Conservation (phyloP, 805 yeast species). For the Hanseniaspora taiwanica region DNA sequence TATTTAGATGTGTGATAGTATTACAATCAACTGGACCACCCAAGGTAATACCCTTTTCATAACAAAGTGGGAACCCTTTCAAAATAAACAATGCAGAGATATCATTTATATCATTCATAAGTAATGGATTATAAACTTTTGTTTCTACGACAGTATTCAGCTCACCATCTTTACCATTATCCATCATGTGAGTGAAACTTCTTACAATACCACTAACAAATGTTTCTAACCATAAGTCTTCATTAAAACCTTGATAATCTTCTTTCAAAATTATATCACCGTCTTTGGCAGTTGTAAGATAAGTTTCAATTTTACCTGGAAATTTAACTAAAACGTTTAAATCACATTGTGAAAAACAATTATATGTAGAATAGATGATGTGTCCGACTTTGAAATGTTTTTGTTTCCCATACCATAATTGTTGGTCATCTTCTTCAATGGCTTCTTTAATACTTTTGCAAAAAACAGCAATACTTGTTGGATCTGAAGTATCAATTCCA, state of each 20-base stretch:
- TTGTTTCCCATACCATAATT: conserved; percentile 69
- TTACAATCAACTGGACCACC: conserved; percentile 23
- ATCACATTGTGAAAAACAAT: conserved; percentile 48
- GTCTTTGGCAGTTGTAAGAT: conserved; percentile 27
- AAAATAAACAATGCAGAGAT: conserved; percentile 19
- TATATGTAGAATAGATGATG: conserved; percentile 55
- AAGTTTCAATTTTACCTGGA: conserved; percentile 59
- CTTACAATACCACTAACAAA: conserved; percentile 56
- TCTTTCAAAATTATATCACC: conserved; percentile 11
- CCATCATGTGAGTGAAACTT: conserved; percentile 32
- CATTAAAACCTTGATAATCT: conserved; percentile 26
- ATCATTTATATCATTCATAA: conserved; percentile 21
- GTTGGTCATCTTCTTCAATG: conserved; percentile 33
- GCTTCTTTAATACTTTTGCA: conserved; percentile 54
- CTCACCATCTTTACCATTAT: conserved; percentile 52
- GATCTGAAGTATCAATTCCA: conserved; percentile 63
- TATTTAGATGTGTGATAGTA: conserved; percentile 20
- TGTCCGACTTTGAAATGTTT: conserved; percentile 60
- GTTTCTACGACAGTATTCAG: conserved; percentile 67
- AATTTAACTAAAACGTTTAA: conserved; percentile 59
- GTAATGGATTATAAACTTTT: conserved; percentile 67
- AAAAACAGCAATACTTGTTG: conserved; percentile 68
- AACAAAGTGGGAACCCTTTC: conserved; percentile 19
- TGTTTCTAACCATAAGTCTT: conserved; percentile 47
- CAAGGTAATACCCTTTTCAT: conserved; percentile 18